Conservation (phyloP, 2,329 filamentous ascomycete species). For the Lojkania enalia region DNA sequence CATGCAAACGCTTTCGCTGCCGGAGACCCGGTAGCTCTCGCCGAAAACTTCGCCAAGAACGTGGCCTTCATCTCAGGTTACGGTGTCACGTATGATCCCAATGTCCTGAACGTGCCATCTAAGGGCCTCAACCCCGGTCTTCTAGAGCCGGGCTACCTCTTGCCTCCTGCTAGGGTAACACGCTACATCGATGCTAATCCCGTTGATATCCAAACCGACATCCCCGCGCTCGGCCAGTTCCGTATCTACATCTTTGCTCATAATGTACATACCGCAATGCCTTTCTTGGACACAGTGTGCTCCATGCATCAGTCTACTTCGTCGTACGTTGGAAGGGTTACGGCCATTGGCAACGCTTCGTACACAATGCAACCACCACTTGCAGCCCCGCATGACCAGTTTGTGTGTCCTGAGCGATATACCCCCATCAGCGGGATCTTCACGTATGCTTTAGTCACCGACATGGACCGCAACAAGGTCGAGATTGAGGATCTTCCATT, state of each 20-base stretch:
- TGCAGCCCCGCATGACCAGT: constrained; percentile 65
- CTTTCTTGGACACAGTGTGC: constrained; percentile 65
- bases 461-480: constrained; percentile 63
- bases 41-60: constrained; percentile 70
- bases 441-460: constrained; percentile 67
- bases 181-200: constrained; percentile 78
- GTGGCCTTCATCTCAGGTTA: constrained; percentile 74
- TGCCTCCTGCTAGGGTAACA: constrained; percentile 71
- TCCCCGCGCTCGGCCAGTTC: constrained; percentile 77
- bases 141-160: constrained; percentile 49
- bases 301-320: constrained; percentile 55
- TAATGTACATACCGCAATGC: constrained; percentile 58
- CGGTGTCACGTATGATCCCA: constrained; percentile 68
- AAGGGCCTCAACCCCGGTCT: constrained; percentile 53
- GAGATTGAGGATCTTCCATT: constrained; percentile 68
- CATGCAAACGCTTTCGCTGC: constrained; percentile 59
- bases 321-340: constrained; percentile 64
- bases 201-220: constrained; percentile 75
- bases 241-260: constrained; percentile 72
- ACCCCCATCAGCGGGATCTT: constrained; percentile 68
- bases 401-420: constrained; percentile 69
- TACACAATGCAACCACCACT: constrained; percentile 64
- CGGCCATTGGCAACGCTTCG: constrained; percentile 62
- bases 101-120: constrained; percentile 64
- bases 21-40: constrained; percentile 65